phyloP scores from a whole-genome alignment of 2,329 filamentous ascomycete species.

The Diaporthe nobilis region DNA sequence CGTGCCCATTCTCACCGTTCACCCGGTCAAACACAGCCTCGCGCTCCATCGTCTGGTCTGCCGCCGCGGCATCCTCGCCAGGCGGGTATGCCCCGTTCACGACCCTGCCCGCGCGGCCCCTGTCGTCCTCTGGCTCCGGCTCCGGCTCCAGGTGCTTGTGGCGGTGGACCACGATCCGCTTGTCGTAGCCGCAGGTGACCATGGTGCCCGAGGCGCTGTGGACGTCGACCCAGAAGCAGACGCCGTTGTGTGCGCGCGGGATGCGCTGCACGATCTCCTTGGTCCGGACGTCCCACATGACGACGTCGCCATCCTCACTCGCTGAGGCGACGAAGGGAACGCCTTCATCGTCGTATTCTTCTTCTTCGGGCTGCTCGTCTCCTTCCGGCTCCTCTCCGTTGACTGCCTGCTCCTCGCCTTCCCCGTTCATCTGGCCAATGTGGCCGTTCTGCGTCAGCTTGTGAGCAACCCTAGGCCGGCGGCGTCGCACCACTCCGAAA shows the following conservation, averaged over 20 bases:
- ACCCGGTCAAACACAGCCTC: neutral
- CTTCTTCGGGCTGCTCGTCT: constrained; percentile 43
- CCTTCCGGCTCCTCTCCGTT: constrained; percentile 41
- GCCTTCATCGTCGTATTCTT: constrained; percentile 47
- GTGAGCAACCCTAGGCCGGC: constrained; percentile 34
- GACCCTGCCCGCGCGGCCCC: neutral
- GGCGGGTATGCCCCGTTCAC: constrained; percentile 5
- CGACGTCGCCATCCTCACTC: constrained; percentile 87
- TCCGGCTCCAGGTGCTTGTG: constrained; percentile 36
- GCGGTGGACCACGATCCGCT: constrained; percentile 65
- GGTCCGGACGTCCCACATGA: constrained; percentile 91
- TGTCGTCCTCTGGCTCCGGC: constrained; percentile 6
- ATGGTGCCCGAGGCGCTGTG: constrained; percentile 63
- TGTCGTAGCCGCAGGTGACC: constrained; percentile 71
- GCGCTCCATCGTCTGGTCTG: neutral
- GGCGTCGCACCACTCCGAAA: constrained; percentile 73
- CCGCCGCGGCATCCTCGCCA: neutral
- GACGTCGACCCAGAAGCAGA: constrained; percentile 77
- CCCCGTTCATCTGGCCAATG: constrained; percentile 30
- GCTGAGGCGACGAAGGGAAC: constrained; percentile 80
- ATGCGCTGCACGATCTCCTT: constrained; percentile 85
- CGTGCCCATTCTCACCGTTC: constrained; percentile 32
- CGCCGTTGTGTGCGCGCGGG: constrained; percentile 65
- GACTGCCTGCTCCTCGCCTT: constrained; percentile 43
- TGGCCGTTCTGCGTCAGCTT: constrained; percentile 38